A percentile compares a stretch with the other conserved stretches of the same genome.
Evolutionary conservation across 352 stramenopile species (phyloP).

Genomic region (Phytopythium kandeliae): DNA sequence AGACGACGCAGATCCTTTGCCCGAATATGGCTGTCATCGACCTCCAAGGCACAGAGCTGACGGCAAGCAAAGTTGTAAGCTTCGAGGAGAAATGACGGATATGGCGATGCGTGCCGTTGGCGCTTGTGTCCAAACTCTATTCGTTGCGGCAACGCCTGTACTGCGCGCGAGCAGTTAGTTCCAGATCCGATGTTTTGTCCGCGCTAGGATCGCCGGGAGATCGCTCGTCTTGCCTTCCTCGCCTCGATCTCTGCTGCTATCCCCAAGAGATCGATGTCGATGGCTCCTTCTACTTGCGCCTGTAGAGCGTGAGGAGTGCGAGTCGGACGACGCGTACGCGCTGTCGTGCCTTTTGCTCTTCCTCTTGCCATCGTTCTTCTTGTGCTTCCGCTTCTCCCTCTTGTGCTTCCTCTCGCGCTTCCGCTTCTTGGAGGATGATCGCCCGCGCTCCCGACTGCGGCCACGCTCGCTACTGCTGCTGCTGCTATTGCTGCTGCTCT

Average conservation of each 20-base stretch:
- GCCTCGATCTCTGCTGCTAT: neutral
- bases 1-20: slow-evolving; percentile 31
- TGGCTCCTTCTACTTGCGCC: neutral
- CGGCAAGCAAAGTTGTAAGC: slow-evolving; percentile 28
- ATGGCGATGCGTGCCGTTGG: no score
- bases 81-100: slow-evolving; percentile 1
- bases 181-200: slow-evolving; percentile 33
- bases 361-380: slow-evolving; percentile 14
- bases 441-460: neutral
- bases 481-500: slow-evolving; percentile 7
- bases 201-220: slow-evolving; percentile 20
- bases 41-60: slow-evolving; percentile 41
- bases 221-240: slow-evolving; percentile 1
- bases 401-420: slow-evolving; percentile 10
- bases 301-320: neutral
- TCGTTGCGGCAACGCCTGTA: neutral
- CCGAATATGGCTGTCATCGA: slow-evolving; percentile 27
- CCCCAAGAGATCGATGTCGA: neutral
- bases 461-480: slow-evolving; percentile 7
- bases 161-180: slow-evolving; percentile 12
- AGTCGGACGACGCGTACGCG: slow-evolving; percentile 2
- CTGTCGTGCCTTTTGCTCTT: slow-evolving; percentile 16
- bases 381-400: slow-evolving; percentile 10
- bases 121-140: slow-evolving; percentile 3
- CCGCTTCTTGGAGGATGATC: slow-evolving; percentile 9